These are phyloP conservation scores for Lophium mytilinum DNA, from an alignment of 495 filamentous ascomycete species.

Conservation along the genomic window DNA sequence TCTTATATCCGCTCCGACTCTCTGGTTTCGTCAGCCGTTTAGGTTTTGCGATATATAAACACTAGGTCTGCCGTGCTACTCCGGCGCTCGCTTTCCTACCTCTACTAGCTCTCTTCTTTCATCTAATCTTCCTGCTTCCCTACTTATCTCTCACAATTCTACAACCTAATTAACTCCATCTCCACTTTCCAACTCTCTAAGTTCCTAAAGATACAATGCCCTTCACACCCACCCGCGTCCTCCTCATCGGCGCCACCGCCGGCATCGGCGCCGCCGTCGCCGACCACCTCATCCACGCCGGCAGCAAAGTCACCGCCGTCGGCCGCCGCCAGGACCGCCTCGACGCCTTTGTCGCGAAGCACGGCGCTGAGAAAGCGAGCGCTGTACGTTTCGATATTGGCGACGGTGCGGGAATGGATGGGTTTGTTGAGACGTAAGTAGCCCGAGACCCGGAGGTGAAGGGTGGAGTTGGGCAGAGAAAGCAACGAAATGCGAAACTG, in stretches of 20 bases:
- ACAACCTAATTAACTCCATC: too few relatives aligned
- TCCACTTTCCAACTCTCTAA: too few relatives aligned
- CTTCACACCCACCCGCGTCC: constrained; percentile 22
- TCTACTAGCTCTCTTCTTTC: too few relatives aligned
- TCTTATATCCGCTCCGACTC: too few relatives aligned
- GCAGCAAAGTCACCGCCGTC: constrained; percentile 17
- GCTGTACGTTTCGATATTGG: constrained; percentile 10
- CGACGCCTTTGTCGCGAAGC: constrained; percentile 11
- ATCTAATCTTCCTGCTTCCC: too few relatives aligned
- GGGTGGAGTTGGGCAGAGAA: too few relatives aligned
- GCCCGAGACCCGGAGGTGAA: neutral
- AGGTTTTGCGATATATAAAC: too few relatives aligned
- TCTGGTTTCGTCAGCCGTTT: too few relatives aligned
- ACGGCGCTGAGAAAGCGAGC: constrained; percentile 9
- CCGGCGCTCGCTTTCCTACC: too few relatives aligned
- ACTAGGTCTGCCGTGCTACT: too few relatives aligned
- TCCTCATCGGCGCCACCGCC: constrained; percentile 17
- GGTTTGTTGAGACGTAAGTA: neutral
- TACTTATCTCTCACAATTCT: too few relatives aligned
- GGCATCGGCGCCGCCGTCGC: constrained; percentile 21
- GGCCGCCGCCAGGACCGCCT: constrained; percentile 19
- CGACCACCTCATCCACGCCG: constrained; percentile 4
- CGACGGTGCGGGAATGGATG: constrained; percentile 1
- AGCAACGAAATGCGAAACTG: neutral
- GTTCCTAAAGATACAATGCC: constrained; percentile 5